phyloP scores from a whole-genome alignment of 2,329 filamentous ascomycete genomes.

The Nemania sp. region DNA sequence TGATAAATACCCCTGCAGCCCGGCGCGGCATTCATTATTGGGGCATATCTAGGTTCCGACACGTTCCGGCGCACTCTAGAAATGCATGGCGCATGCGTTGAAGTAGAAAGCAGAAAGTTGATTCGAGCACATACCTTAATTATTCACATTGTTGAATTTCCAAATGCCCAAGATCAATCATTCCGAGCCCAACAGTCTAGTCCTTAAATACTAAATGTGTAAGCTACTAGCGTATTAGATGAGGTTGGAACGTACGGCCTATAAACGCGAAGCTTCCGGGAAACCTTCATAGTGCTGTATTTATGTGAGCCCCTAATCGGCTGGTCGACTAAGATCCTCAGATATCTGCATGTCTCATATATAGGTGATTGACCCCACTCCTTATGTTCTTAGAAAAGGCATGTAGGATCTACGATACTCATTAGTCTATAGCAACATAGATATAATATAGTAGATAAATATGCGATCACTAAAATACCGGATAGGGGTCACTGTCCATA shows the following conservation, averaged over 20 bases:
- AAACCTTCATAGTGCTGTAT: background rate
- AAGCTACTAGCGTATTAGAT: background rate
- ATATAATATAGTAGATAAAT: too few species aligned
- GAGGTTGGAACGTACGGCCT: background rate
- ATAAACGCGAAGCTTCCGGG: background rate
- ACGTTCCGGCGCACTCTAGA: background rate
- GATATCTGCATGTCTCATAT: background rate
- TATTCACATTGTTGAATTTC: background rate
- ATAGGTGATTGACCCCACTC: background rate
- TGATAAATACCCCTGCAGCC: constrained; percentile 11
- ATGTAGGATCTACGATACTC: too few species aligned
- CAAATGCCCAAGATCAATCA: background rate
- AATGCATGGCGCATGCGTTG: background rate
- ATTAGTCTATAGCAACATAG: too few species aligned
- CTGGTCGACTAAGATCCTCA: too few species aligned
- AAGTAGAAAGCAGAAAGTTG: constrained; percentile 1
- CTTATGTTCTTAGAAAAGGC: background rate
- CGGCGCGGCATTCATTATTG: constrained; percentile 18
- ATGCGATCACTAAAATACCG: too few species aligned
- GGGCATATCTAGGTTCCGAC: background rate
- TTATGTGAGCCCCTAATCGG: background rate
- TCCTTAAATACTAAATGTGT: background rate
- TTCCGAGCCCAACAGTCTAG: background rate
- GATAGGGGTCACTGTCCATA: too few species aligned
- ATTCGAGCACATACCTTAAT: constrained; percentile 3